Base-by-base conservation (phyloP, 2,329 filamentous ascomycete genomes). In the Cryphonectria nitschkei region DNA sequence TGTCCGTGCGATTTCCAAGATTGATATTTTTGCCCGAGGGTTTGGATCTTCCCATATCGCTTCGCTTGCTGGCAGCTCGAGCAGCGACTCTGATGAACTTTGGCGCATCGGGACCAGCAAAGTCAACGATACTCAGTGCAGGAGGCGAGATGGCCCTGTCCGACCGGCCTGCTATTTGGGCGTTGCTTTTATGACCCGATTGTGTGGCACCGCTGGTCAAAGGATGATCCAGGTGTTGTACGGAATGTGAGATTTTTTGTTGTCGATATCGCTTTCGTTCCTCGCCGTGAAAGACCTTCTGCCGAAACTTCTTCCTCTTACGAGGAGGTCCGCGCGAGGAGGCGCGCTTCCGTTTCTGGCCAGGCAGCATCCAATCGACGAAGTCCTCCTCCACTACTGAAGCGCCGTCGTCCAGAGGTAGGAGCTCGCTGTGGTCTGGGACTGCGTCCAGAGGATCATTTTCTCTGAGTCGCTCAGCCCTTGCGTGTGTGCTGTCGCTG, bases 61-160 rank as follows among this genome's bases (percentile, higher is more conserved):
- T 76, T 46, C 82, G 84, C 67, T 78, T 82, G 68, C 80, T 85
- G 4, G 84, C 88, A 67, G 87, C 83, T 22, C 89, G 87, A 60
- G 88, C 88, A 66, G 89, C 89, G 75, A 92, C 84, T 71, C 84
- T 88, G 46, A 92, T 79, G 73, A 91, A 91, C 1, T 77, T 79
- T 1, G 89, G 89, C 0, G 88, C 86, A 70, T 82, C 75, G 1
- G 81, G 77, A 72, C 86, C 84, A 61, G 86, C 81, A 32, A 89
- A 84, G 77, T 91, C 89, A n/a, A 91, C 76, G 69, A 91, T 90
- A 74, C 89, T 86, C 29, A 91, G 81, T 29, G 77, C 79, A 3
- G 87, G 87, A 3, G 71, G 71, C 37, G 71, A 71, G 7, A 65
- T 50, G 46, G 43, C 65, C 69, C 34, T 70, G 67, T 60, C 37